These are phyloP conservation scores for Trifolium subterraneum DNA, from an alignment of 306 rosid genomes.

Conservation along the genomic window DNA sequence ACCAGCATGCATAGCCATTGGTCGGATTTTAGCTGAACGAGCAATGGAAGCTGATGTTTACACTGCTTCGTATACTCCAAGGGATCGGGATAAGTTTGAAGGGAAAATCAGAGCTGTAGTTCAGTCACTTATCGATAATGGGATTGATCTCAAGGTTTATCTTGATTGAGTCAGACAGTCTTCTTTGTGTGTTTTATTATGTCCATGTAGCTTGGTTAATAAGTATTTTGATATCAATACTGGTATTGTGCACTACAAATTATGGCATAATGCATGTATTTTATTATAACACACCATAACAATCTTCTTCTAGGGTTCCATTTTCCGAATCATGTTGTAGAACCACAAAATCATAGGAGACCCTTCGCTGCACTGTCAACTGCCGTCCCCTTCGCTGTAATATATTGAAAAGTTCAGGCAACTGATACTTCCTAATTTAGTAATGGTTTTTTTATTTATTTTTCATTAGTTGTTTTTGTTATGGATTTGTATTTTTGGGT, in stretches of 20 bases:
- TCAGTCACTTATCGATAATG: slow-evolving; percentile 92
- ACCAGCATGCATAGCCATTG: slow-evolving; percentile 90
- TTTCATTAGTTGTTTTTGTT: too few species aligned
- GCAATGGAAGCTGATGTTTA: slow-evolving; percentile 95
- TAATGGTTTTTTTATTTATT: too few species aligned
- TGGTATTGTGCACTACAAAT: neutral
- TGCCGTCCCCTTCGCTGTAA: neutral
- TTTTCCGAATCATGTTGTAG: neutral
- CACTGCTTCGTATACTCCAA: slow-evolving; percentile 80
- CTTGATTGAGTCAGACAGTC: slow-evolving; percentile 58
- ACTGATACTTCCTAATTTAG: neutral
- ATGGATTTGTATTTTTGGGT: too few species aligned
- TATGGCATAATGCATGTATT: neutral
- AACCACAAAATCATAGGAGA: neutral
- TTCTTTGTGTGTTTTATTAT: slow-evolving; percentile 8
- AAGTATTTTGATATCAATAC: neutral
- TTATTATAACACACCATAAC: neutral
- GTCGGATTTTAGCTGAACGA: slow-evolving; percentile 79
- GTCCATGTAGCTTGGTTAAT: slow-evolving; percentile 31
- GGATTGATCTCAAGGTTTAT: slow-evolving; percentile 88
- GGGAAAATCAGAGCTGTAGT: slow-evolving; percentile 98
- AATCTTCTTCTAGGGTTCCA: neutral
- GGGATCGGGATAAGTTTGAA: slow-evolving; percentile 93
- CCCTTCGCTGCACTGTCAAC: neutral
- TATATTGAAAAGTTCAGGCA: neutral